Conservation (phyloP, 2,329 filamentous ascomycete genomes). For the Xylaria sp. region DNA sequence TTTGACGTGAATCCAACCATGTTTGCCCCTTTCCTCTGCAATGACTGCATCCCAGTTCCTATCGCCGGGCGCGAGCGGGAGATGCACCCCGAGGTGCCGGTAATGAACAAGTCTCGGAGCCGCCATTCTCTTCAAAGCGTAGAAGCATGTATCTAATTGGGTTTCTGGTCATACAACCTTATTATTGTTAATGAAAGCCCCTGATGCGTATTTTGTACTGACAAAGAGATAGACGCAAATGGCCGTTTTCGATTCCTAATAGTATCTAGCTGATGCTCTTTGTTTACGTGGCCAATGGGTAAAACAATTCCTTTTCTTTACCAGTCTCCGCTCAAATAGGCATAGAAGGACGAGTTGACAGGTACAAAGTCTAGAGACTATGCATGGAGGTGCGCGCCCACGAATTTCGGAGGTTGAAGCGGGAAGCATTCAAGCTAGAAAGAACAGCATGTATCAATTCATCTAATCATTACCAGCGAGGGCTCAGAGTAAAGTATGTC, state of each 20-base stretch:
- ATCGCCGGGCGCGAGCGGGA: no score
- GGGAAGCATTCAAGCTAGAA: not conserved
- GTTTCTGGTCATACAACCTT: no score
- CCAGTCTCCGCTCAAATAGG: no score
- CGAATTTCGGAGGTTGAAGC: not conserved
- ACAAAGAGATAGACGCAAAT: not conserved
- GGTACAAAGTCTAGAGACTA: no score
- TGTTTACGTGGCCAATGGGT: not conserved
- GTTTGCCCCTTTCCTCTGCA: no score
- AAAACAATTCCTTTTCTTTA: not conserved
- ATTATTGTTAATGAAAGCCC: no score
- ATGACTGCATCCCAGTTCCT: no score
- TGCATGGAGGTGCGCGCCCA: no score
- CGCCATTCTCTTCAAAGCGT: not conserved
- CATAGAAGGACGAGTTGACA: no score
- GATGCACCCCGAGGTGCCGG: not conserved
- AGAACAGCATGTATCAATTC: no score
- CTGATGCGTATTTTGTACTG: not conserved
- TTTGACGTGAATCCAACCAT: no score
- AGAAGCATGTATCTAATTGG: not conserved
- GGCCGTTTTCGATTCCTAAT: not conserved
- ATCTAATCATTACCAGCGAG: not conserved
- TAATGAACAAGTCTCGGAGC: not conserved
- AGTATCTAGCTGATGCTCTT: not conserved
- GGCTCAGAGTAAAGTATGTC: not conserved